These are phyloP conservation scores for Physaria fendleri DNA, from an alignment of 345 rosid species.

Conservation along the genomic window DNA sequence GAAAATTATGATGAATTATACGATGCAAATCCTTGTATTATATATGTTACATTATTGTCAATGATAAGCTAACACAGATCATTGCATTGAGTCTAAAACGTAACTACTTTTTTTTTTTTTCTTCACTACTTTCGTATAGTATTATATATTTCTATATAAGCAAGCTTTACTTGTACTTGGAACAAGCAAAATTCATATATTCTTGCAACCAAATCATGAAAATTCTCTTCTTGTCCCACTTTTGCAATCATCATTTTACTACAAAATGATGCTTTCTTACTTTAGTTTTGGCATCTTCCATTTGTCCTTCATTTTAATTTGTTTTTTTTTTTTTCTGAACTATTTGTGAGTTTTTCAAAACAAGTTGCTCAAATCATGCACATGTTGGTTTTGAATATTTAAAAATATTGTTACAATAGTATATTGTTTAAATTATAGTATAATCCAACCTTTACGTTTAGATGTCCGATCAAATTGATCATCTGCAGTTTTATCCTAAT, in stretches of 20 bases:
- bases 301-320: neutral
- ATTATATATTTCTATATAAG: constrained; percentile 14
- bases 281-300: constrained; percentile 10
- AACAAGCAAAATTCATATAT: constrained; percentile 21
- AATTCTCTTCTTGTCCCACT: constrained; percentile 27
- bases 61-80: neutral
- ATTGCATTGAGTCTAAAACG: neutral
- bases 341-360: constrained; percentile 10
- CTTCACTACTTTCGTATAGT: constrained; percentile 12
- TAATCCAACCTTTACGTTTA: neutral
- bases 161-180: constrained; percentile 11
- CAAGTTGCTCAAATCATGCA: neutral
- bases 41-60: neutral
- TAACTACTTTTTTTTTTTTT: neutral
- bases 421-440: neutral
- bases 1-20: too few species aligned
- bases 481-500: neutral
- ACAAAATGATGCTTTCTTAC: constrained; percentile 25
- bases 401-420: neutral
- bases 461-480: neutral
- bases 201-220: constrained; percentile 28
- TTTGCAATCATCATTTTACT: constrained; percentile 28
- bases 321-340: neutral
- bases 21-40: neutral
- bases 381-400: neutral